Percentiles rank a stretch among this genome's conserved stretches.
These are phyloP conservation scores for Proliferodiscus dingleyae DNA, from an alignment of 2,329 filamentous ascomycete genomes.

Conservation along the genomic window DNA sequence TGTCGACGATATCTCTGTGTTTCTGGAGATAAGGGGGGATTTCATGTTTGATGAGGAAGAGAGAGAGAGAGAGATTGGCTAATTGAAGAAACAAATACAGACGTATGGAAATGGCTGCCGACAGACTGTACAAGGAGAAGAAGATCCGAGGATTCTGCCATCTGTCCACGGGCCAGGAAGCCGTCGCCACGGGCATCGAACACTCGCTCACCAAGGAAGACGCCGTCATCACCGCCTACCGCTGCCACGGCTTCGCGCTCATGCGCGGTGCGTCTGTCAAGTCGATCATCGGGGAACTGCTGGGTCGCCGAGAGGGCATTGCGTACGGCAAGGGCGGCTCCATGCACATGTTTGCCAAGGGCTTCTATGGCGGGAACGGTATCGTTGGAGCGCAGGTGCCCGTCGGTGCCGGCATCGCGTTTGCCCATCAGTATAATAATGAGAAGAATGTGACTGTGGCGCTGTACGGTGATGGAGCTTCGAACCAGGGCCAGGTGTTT, in stretches of 20 bases:
- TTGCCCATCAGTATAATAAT: constrained; percentile 90
- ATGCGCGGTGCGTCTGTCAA: constrained; percentile 91
- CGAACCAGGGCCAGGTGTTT: constrained; percentile 99
- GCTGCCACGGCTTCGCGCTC: constrained; percentile 96
- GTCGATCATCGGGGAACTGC: constrained; percentile 91
- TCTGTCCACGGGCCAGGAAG: constrained; percentile 95
- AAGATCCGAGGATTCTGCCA: constrained; percentile 99
- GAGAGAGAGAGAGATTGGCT: background rate
- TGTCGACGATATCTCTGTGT: too few species aligned
- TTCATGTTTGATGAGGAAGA: background rate
- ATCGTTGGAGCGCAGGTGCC: constrained; percentile 98
- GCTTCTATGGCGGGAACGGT: constrained; percentile 98
- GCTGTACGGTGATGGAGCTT: constrained; percentile 95
- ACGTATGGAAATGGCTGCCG: constrained; percentile 99
- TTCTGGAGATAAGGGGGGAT: too few species aligned
- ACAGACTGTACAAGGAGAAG: constrained; percentile 99
- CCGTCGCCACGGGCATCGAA: constrained; percentile 94
- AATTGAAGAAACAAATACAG: constrained; percentile 41
- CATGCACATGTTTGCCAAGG: constrained; percentile 99
- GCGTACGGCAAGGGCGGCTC: constrained; percentile 98
- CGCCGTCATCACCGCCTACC: constrained; percentile 96
- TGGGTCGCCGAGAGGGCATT: constrained; percentile 93
- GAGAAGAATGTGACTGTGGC: constrained; percentile 83
- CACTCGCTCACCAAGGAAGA: constrained; percentile 88
- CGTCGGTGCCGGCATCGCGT: constrained; percentile 91